A percentile compares a stretch with the other conserved stretches of the same genome.
phyloP scores from a whole-genome alignment of 257 asterid genomes.

The Nicotiana tabacum region DNA sequence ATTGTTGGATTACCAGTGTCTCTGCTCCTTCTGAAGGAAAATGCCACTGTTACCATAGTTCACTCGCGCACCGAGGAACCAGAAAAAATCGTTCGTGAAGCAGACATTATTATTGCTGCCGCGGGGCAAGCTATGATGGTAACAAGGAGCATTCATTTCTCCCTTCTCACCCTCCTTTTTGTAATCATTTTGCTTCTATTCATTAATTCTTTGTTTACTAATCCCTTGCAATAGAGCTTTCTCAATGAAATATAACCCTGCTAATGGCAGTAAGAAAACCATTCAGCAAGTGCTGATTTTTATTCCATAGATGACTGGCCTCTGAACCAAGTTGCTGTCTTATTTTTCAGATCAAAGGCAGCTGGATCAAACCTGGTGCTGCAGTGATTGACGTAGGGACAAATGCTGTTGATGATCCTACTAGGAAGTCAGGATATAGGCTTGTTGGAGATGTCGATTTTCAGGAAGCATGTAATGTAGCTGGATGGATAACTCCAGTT shows the following conservation, averaged over 20 bases:
- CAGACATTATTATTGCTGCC: slow-evolving; percentile 88
- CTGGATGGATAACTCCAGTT: slow-evolving; percentile 92
- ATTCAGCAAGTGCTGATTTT: background rate
- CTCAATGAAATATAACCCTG: background rate
- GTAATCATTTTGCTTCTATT: background rate
- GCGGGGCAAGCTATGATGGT: slow-evolving; percentile 94
- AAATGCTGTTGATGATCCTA: slow-evolving; percentile 75
- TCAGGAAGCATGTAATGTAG: slow-evolving; percentile 71
- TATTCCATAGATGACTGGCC: background rate
- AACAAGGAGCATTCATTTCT: slow-evolving; percentile 9
- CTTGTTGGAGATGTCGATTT: slow-evolving; percentile 96
- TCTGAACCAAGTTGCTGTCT: background rate
- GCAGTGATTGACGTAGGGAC: slow-evolving; percentile 95
- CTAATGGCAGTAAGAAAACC: background rate
- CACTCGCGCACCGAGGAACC: slow-evolving; percentile 82
- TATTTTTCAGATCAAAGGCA: slow-evolving; percentile 67
- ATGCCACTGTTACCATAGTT: slow-evolving; percentile 88
- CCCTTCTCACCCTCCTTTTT: background rate
- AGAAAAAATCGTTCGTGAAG: slow-evolving; percentile 69
- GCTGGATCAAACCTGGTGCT: slow-evolving; percentile 99
- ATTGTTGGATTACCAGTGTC: slow-evolving; percentile 91
- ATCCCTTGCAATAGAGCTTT: background rate
- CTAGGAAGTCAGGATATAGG: slow-evolving; percentile 77
- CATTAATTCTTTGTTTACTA: background rate
- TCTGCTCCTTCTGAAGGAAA: slow-evolving; percentile 80